Base-by-base conservation (phyloP, 2,329 filamentous ascomycete genomes). In the Fonsecaea nubica region DNA sequence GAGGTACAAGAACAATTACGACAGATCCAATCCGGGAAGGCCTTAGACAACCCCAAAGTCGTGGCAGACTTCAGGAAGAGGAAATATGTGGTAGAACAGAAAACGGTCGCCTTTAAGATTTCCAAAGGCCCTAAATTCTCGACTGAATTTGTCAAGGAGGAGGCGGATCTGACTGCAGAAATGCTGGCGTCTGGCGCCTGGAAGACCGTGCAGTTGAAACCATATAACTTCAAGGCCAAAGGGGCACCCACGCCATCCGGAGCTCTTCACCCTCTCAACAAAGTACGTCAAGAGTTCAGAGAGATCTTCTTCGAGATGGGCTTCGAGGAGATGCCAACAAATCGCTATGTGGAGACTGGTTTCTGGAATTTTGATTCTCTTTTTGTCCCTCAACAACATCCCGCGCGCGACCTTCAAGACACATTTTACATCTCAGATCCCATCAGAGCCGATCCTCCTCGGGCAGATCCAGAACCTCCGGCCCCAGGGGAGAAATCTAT, bases 331-430 rank as follows among this genome's bases (percentile, higher is more conserved):
- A 98, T 99, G 95, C 92, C 93, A 13, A 97, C 94, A 58, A 90
- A 91, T 81, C 88, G 92, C 78, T 97, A 90, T 77, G 93, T 98
- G 69, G 95, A 99, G 82, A 94, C 93, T 12, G 93, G 94, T 55
- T 97, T 98, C 89, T 99, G 95, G 93, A 98, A 98, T 81, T 98
- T 98, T 79, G 94, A 98, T 76, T 89, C 93, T 30, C 92, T 99
- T 70, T 97, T 94, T 79, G 94, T 98, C 61, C 94, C 94, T 35
- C 95, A 96, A 81, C 95, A 99, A 85, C 95, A 99, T 79, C 95
- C 95, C 59, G 95, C 95, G 66, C 92, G 95, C 77, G 95, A 99
- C 78, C 85, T 97, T 72, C 95, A 99, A 84, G 95, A 99, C 76
- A 98, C 95, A 64, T 98, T 98, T 84, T 99, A 97, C 84, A 94